Conservation (phyloP, 768 basidiomycete species). For the Tricholoma sp. region DNA sequence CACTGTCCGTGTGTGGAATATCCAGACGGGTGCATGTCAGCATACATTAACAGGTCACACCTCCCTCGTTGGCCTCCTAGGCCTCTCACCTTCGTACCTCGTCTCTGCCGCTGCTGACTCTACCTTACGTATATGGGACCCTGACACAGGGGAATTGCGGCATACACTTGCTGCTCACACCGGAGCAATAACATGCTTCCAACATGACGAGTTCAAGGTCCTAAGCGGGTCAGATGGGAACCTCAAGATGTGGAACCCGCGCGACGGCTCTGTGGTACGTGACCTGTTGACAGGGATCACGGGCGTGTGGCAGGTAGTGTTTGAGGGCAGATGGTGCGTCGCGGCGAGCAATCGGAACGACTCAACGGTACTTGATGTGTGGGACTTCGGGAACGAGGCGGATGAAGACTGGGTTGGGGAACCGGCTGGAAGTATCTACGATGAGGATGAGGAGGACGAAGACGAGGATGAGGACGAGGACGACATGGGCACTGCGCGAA, state of each 20-base stretch:
- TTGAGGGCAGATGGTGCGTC: slow-evolving; percentile 91
- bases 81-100: slow-evolving; percentile 82
- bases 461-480: slow-evolving; percentile 40
- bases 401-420: slow-evolving; percentile 85
- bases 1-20: slow-evolving; percentile 92
- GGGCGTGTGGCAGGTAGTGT: slow-evolving; percentile 97
- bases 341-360: slow-evolving; percentile 85
- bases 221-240: slow-evolving; percentile 94
- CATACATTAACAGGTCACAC: slow-evolving; percentile 87
- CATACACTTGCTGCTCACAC: slow-evolving; percentile 87
- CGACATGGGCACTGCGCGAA: slow-evolving; percentile 17
- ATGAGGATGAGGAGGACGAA: slow-evolving; percentile 58
- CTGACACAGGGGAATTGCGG: slow-evolving; percentile 71
- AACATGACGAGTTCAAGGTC: slow-evolving; percentile 97
- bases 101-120: slow-evolving; percentile 97
- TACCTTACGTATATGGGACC: slow-evolving; percentile 92
- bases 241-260: slow-evolving; percentile 96
- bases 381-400: slow-evolving; percentile 78
- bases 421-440: slow-evolving; percentile 69
- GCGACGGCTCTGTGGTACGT: slow-evolving; percentile 79
- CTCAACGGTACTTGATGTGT: slow-evolving; percentile 78
- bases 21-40: slow-evolving; percentile 74
- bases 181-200: slow-evolving; percentile 99
- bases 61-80: slow-evolving; percentile 90
- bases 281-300: slow-evolving; percentile 89